Base-by-base conservation (phyloP, 1,284 basidiomycete species). In the Ceratobasidium theobromae region DNA sequence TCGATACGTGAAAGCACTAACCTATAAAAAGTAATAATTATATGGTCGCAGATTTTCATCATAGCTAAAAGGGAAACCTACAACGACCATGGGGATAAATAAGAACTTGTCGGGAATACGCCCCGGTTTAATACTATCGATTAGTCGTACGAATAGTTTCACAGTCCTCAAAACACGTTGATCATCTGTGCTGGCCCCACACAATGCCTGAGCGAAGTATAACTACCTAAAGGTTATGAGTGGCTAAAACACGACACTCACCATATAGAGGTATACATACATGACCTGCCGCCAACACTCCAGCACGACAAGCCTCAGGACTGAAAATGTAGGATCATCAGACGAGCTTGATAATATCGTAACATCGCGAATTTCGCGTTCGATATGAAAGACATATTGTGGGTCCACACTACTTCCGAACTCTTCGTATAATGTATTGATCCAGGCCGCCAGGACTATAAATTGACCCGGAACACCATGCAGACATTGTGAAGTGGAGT, bases 261-360 rank as follows among this genome's bases (percentile, higher is more conserved):
- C 53, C 53, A 54, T 54, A 21, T 54, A 54, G n/a, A 54, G 33
- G 23, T 54, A 54, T 8, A 55, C 35, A 38, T n/a, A n/a, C n/a
- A n/a, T n/a, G n/a, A n/a, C 18, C 18, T 58, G 54, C 9, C 54
- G 40, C 54, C 54, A 58, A 18, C 25, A 45, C 25, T 58, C 54
- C 11, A 45, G 28, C 16, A 58, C 54, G 40, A 46, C 43, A 3
- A 58, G 27, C 41, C 54, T 65, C 49, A 28, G 27, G 21, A 58
- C 28, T 11, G 9, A 32, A 12, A 46, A 11, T 21, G 30, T 30
- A 18, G 54, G n/a, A 33, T 58, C 54, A 1, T 35, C 8, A 6
- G 54, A 27, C 21, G 27, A 45, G 1, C 18, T 35, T 25, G 27
- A 14, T 9, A 45, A 14, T 3, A 30, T 33, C 6, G 40, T 27